phyloP scores from a whole-genome alignment of 228 moss, liverwort and hornwort genomes.

The Sphagnum magellanicum region DNA sequence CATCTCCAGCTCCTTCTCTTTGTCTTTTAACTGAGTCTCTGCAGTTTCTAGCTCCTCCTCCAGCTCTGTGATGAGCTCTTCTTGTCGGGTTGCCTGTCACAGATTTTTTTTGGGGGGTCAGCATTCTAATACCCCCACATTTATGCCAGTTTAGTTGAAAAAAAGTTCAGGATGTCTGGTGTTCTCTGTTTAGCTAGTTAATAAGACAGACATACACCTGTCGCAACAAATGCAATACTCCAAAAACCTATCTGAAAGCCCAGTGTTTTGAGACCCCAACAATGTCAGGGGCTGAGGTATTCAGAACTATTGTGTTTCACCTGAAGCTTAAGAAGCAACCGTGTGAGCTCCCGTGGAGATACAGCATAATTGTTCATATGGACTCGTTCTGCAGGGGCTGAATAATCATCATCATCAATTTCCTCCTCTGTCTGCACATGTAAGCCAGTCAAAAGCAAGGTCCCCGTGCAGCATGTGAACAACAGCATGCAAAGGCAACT shows the following conservation, averaged over 20 bases:
- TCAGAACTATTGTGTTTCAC: conserved; percentile 2
- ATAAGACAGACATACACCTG: too few relatives aligned
- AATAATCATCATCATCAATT: conserved; percentile 29
- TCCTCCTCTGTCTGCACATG: conserved; percentile 16
- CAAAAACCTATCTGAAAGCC: too few relatives aligned
- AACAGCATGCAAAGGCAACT: conserved; percentile 48
- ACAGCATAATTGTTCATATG: conserved; percentile 52
- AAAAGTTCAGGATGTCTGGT: too few relatives aligned
- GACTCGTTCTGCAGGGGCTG: conserved; percentile 33
- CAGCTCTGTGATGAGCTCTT: conserved; percentile 34
- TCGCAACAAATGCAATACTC: too few relatives aligned
- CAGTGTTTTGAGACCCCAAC: too few relatives aligned
- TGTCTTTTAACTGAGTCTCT: conserved; percentile 24
- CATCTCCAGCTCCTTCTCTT: conserved; percentile 47
- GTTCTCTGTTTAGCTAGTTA: too few relatives aligned
- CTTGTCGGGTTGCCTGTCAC: conserved; percentile 43
- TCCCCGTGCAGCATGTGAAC: conserved; percentile 47
- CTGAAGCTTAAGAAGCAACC: conserved; percentile 48
- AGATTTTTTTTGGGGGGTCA: too few relatives aligned
- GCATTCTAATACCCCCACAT: too few relatives aligned
- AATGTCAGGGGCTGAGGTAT: too few relatives aligned
- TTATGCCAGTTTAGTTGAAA: too few relatives aligned
- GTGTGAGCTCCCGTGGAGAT: conserved; percentile 46
- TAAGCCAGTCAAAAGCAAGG: conserved; percentile 31
- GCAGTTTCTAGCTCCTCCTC: conserved; percentile 47